Percentiles rank a stretch among this genome's conserved stretches.
Conservation (phyloP, 1,139 yeast genomes). For the Candida frijolesensis region DNA sequence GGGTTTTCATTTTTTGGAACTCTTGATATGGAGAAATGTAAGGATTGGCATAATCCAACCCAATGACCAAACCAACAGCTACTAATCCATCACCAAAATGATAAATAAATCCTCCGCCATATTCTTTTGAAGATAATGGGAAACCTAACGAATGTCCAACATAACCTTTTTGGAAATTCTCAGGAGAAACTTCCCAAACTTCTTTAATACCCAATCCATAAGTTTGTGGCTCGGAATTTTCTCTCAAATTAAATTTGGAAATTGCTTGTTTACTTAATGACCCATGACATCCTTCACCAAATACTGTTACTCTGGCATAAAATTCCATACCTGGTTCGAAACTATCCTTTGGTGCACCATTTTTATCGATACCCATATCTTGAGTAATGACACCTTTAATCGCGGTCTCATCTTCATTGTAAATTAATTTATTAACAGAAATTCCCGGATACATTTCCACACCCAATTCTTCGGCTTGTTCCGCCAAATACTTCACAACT, state of each 20-base stretch:
- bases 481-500: slow-evolving; percentile 80
- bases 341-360: slow-evolving; percentile 73
- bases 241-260: slow-evolving; percentile 65
- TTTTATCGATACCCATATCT: slow-evolving; percentile 80
- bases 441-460: slow-evolving; percentile 94
- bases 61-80: slow-evolving; percentile 86
- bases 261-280: slow-evolving; percentile 81
- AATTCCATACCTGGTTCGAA: slow-evolving; percentile 98
- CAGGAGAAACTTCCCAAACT: slow-evolving; percentile 94
- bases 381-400: slow-evolving; percentile 92
- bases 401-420: slow-evolving; percentile 53
- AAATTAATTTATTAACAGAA: slow-evolving; percentile 81
- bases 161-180: slow-evolving; percentile 75
- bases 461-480: slow-evolving; percentile 89
- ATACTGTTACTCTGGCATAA: slow-evolving; percentile 81
- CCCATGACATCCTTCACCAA: slow-evolving; percentile 98
- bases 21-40: slow-evolving; percentile 94
- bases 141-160: slow-evolving; percentile 90
- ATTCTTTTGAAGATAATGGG: slow-evolving; percentile 73
- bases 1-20: slow-evolving; percentile 90
- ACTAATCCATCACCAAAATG: slow-evolving; percentile 95
- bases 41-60: slow-evolving; percentile 91
- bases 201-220: slow-evolving; percentile 95
- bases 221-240: slow-evolving; percentile 74
- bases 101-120: slow-evolving; percentile 97